phyloP scores from a whole-genome alignment of 257 asterid genomes.

The Fraxinus excelsior region DNA sequence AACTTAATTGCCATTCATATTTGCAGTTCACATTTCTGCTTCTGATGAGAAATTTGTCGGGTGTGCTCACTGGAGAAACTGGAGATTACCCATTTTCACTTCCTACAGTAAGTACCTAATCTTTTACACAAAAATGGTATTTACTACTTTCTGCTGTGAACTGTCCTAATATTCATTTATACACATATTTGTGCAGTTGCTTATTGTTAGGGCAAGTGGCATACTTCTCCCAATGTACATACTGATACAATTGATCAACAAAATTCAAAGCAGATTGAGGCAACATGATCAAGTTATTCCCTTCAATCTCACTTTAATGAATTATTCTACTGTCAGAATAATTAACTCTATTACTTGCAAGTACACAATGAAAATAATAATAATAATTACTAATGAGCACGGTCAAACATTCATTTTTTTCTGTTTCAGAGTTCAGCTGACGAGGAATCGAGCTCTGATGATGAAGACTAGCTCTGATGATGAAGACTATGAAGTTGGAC shows the following conservation, averaged over 20 bases:
- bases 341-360: too few species aligned
- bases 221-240: conserved; percentile 83
- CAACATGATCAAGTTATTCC: conserved; percentile 45
- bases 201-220: conserved; percentile 62
- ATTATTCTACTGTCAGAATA: not conserved
- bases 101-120: conserved; percentile 56
- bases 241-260: conserved; percentile 50
- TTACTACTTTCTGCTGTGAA: not conserved
- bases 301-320: not conserved
- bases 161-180: not conserved
- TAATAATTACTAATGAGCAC: not conserved
- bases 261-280: conserved; percentile 46
- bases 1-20: not conserved
- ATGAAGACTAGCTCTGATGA: conserved; percentile 32
- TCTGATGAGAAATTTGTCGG: conserved; percentile 50
- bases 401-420: not conserved
- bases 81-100: conserved; percentile 70
- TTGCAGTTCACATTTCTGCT: conserved; percentile 56
- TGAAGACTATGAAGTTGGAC: conserved; percentile 31
- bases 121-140: not conserved
- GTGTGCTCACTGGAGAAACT: conserved; percentile 49
- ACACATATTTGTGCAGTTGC: conserved; percentile 47
- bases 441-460: conserved; percentile 26
- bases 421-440: conserved; percentile 30
- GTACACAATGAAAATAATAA: not conserved